A percentile compares a stretch with the other conserved stretches of the same genome.
Conservation (phyloP, 306 rosid genomes). For the apple (Malus domestica) region DNA sequence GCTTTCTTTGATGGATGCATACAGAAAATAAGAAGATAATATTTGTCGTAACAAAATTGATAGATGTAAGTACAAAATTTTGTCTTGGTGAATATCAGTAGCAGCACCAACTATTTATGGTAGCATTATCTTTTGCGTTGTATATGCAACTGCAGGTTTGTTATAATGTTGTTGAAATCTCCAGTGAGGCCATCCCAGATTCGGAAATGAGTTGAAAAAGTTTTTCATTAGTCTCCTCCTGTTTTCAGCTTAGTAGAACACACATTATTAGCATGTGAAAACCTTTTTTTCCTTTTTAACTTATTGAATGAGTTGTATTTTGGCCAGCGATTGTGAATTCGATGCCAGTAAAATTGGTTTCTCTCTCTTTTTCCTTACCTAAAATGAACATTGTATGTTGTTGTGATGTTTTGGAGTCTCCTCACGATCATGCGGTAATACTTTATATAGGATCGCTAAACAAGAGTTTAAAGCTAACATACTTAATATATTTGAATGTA, state of each 20-base stretch:
- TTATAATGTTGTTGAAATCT: constrained; percentile 23
- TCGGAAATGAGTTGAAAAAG: constrained; percentile 44
- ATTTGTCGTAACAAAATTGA: constrained; percentile 41
- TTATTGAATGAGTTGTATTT: not conserved
- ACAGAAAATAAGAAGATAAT: constrained; percentile 40
- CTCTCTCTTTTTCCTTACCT: not conserved
- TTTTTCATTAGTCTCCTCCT: constrained; percentile 42
- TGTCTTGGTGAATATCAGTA: not conserved
- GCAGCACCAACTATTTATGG: not conserved
- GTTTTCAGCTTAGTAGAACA: constrained; percentile 45
- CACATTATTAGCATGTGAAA: not conserved
- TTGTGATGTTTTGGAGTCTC: not conserved
- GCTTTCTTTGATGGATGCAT: constrained; percentile 46
- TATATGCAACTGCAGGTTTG: constrained; percentile 38
- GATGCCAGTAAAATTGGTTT: not conserved
- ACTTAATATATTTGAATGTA: not conserved
- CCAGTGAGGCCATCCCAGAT: constrained; percentile 46
- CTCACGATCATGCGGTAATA: not conserved
- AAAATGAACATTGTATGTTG: not conserved
- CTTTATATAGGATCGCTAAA: not conserved
- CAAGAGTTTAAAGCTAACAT: not conserved
- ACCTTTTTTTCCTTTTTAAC: not conserved
- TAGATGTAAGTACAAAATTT: constrained; percentile 21
- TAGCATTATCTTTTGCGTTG: not conserved
- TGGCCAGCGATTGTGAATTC: not conserved